Evolutionary conservation across 345 rosid genomes (phyloP), one percentile per base, ranked within the genome.

Genomic region (Erysimum cheiranthoides): DNA sequence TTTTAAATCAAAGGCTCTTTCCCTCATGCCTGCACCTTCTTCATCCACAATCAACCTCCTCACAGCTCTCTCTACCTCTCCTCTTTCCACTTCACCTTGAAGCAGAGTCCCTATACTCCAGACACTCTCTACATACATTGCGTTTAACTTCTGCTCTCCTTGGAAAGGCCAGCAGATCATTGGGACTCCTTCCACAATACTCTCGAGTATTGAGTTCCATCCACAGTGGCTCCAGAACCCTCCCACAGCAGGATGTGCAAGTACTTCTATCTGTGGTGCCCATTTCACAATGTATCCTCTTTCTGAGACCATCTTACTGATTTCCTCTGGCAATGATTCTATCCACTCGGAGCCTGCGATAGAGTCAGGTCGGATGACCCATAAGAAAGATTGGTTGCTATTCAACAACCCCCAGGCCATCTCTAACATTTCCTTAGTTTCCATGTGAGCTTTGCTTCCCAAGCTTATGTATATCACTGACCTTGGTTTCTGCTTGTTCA

Each of bases 391-490:
- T 11, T 68, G 79, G 34, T 65, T 77, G 75, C 81, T 78, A 31
- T 81, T 52, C 11, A 1, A 60, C 17, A 81, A 31, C 1, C 80
- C 84, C 75, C 68, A 81, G 11, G 80, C 82, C 64, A 81, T 71
- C 61, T 81, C 76, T 39, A 28, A 34, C 56, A 73, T 4, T 5
- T 73, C 82, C 17, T 61, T 73, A 0, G 38, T 9, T 51, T 61
- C 71, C 60, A 73, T 66, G 4, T 82, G 68, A 67, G 69, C 70
- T 43, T 68, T 39, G 67, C 85, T 88, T 28, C 96, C 95, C 14
- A 91, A 86, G 74, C 90, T 78, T 49, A 93, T 76, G 71, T 87
- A 90, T 4, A 78, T 79, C 5, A 89, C 90, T 1, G 93, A 87
- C 5, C 79, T 51, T 1, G 72, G 79, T 34, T 77, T 38, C 5